Percentiles rank a stretch among this genome's conserved stretches.
Evolutionary conservation across 139 green algal genomes (phyloP).

Genomic region (Closterium sp.): DNA sequence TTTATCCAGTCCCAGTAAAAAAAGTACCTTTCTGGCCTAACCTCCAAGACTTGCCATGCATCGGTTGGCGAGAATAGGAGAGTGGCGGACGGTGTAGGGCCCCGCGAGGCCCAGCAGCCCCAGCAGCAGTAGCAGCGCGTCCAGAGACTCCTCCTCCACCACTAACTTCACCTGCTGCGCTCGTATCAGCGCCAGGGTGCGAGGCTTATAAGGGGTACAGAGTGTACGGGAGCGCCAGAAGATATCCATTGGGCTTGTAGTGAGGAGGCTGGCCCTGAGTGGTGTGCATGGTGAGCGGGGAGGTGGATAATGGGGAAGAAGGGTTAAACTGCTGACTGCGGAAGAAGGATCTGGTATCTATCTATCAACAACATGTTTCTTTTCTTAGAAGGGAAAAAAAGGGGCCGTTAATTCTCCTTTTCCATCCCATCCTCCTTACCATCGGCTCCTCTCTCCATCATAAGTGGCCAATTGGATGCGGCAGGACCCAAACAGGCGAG

Average conservation of each 20-base stretch:
- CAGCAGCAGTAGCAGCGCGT: constrained; percentile 31
- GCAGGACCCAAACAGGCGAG: neutral
- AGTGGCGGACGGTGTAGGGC: constrained; percentile 30
- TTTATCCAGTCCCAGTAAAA: too few species aligned
- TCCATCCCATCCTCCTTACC: neutral
- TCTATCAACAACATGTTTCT: too few species aligned
- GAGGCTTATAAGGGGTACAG: neutral
- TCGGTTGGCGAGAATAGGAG: constrained; percentile 12
- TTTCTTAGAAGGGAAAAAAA: too few species aligned
- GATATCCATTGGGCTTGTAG: neutral
- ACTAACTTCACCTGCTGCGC: constrained; percentile 5
- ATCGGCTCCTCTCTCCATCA: neutral
- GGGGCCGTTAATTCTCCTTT: too few species aligned
- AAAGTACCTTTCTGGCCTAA: too few species aligned
- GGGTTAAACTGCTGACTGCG: too few species aligned
- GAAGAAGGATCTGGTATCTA: too few species aligned
- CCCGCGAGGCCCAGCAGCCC: constrained; percentile 17
- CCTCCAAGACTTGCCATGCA: constrained; percentile 19
- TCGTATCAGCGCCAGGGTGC: neutral
- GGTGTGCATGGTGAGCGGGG: too few species aligned
- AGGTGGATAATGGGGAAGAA: too few species aligned
- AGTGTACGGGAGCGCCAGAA: neutral
- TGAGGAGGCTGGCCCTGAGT: neutral
- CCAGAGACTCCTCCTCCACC: constrained; percentile 13
- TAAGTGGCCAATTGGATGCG: neutral